These are phyloP conservation scores for Zymoseptoria passerinii DNA, from an alignment of 2,329 filamentous ascomycete species.

Conservation along the genomic window DNA sequence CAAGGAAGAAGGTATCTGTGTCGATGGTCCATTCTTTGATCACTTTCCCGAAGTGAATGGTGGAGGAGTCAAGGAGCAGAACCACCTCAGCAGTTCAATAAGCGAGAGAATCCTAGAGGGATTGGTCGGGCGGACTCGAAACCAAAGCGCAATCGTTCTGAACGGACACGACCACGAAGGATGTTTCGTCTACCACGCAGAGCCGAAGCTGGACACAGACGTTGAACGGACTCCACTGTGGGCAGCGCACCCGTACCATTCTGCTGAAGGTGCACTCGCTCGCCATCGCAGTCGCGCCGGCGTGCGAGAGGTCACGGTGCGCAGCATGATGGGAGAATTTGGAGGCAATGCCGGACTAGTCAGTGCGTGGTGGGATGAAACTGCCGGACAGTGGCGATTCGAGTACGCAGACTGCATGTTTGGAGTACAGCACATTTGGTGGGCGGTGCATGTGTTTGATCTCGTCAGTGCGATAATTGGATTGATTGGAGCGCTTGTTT, in stretches of 20 bases:
- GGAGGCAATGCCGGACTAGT: conserved; percentile 85
- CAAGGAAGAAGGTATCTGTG: conserved; percentile 73
- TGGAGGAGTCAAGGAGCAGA: conserved; percentile 76
- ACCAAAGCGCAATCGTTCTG: conserved; percentile 68
- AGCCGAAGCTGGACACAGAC: conserved; percentile 10
- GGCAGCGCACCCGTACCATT: neutral
- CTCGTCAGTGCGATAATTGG: conserved; percentile 38
- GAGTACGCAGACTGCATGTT: conserved; percentile 71
- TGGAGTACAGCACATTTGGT: conserved; percentile 89
- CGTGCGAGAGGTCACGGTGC: conserved; percentile 81
- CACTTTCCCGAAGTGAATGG: conserved; percentile 58
- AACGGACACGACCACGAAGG: conserved; percentile 95
- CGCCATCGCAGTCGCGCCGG: conserved; percentile 40
- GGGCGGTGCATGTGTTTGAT: conserved; percentile 73
- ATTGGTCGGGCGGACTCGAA: conserved; percentile 67
- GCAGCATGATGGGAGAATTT: conserved; percentile 97
- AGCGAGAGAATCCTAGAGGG: conserved; percentile 68
- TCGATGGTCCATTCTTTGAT: conserved; percentile 73
- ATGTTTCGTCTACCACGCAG: conserved; percentile 71
- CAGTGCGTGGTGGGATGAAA: conserved; percentile 78
- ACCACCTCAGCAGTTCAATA: conserved; percentile 68
- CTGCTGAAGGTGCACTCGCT: neutral
- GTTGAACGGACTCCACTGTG: neutral
- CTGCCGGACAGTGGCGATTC: conserved; percentile 66
- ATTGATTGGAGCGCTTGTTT: conserved; percentile 7